Evolutionary conservation across 2,329 filamentous ascomycete species (phyloP).

Genomic region (Cadophora sp.): DNA sequence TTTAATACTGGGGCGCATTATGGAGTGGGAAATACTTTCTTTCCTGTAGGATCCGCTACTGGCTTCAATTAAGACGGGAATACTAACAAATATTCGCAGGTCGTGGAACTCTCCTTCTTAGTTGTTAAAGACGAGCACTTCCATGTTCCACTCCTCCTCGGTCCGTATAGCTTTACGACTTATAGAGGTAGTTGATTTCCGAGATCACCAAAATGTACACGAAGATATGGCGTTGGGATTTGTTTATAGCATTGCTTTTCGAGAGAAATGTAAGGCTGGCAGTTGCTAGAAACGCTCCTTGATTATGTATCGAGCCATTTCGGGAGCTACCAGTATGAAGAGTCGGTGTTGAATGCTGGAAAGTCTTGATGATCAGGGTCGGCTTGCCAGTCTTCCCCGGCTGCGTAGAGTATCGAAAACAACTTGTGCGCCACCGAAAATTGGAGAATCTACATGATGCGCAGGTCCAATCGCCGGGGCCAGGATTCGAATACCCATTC

Average conservation of each 20-base stretch:
- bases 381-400: constrained; percentile 56
- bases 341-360: not conserved
- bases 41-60: constrained; percentile 49
- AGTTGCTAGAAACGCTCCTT: not conserved
- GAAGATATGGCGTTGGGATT: not conserved
- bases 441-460: constrained; percentile 33
- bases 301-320: not conserved
- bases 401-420: constrained; percentile 42
- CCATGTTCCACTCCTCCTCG: constrained; percentile 79
- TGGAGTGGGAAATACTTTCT: constrained; percentile 64
- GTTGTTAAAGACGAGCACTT: constrained; percentile 68
- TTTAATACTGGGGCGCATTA: constrained; percentile 80
- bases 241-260: not conserved
- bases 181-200: constrained; percentile 72
- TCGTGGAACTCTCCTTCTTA: constrained; percentile 60
- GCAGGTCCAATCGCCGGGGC: constrained; percentile 32
- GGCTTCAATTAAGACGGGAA: not conserved
- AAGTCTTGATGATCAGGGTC: not conserved
- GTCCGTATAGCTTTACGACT: constrained; percentile 82
- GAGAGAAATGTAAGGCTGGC: not conserved
- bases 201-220: not conserved
- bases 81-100: not conserved
- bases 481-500: constrained; percentile 5
- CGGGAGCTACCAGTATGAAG: not conserved
- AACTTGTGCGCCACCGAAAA: constrained; percentile 28